Base-by-base conservation (phyloP, 768 basidiomycete species). In the Russula sp. region DNA sequence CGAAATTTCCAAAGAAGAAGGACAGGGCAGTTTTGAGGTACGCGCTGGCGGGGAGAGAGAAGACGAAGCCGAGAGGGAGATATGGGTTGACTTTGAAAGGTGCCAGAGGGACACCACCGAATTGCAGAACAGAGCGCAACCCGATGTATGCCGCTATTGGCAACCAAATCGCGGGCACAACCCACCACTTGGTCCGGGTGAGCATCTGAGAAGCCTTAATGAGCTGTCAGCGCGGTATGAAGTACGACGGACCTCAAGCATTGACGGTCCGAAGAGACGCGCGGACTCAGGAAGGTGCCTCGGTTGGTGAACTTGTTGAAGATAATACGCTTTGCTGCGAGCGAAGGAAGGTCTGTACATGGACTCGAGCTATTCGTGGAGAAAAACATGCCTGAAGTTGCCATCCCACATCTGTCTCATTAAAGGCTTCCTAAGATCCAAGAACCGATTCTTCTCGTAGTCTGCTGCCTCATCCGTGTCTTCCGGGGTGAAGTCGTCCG, bases 261-360 rank as follows among this genome's bases (percentile, higher is more conserved):
- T 79, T 47, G 81, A 77, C 2, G 88, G 85, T 13, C 87, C 90
- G 72, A 99, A 98, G 63, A 99, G 77, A 67, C 92, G 85, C 2
- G 95, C 94, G 18, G 90, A 87, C 56, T 91, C 80, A 7, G 84
- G 75, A 57, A 95, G 74, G 73, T 95, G 95, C 48, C 97, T 84
- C 1, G 97, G 96, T 73, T 98, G 94, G 74, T 99, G 97, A 0
- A 99, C 91, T 74, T 99, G 97, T 69, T 92, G 83, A 55, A 99
- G 79, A 72, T 99, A 99, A 74, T 94, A 98, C 4, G 89, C 84
- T 79, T 99, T 99, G 72, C 91, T 91, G 62, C 59, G 49, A 6
- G 22, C 34, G 32, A 42, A 34, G 32, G 11, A 18, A 66, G 13
- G 62, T 65, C 47, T 62, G 47, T 22, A 54, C 39, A n/a, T 1